A percentile compares a stretch with the other conserved stretches of the same genome.
Conservation (phyloP, 441 rosid genomes). For the Jatropha multifida region DNA sequence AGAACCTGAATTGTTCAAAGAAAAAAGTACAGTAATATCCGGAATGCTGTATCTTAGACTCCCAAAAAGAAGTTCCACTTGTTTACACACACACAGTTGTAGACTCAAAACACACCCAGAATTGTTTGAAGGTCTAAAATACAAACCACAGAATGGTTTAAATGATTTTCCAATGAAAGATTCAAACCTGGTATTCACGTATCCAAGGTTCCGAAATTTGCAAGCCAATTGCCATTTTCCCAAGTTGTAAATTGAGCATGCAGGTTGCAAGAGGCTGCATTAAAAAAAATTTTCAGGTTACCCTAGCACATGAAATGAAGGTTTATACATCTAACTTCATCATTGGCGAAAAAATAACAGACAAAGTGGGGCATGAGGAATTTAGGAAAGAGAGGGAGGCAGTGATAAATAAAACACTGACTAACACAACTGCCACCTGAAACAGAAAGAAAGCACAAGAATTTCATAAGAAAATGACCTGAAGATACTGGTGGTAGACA, state of each 20-base stretch:
- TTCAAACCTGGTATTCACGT: slow-evolving; percentile 80
- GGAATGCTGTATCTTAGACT: not conserved
- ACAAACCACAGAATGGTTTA: too few relatives aligned
- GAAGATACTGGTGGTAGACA: slow-evolving; percentile 83
- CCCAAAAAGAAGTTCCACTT: not conserved
- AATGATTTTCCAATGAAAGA: not conserved
- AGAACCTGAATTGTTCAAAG: slow-evolving; percentile 57
- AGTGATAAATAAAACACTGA: too few relatives aligned
- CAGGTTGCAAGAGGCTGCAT: slow-evolving; percentile 85
- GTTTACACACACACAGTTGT: not conserved
- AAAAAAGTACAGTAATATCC: not conserved
- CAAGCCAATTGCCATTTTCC: slow-evolving; percentile 75
- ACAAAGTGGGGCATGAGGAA: not conserved
- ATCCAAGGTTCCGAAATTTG: slow-evolving; percentile 97
- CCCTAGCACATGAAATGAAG: too few relatives aligned
- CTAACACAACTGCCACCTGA: not conserved
- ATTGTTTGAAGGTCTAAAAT: not conserved
- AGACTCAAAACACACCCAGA: not conserved
- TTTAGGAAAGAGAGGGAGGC: not conserved
- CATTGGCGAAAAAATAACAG: not conserved
- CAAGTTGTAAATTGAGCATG: slow-evolving; percentile 81
- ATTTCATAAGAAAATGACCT: not conserved
- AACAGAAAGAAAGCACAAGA: not conserved
- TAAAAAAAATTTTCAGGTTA: not conserved
- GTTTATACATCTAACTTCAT: not conserved